Conservation (phyloP, 1,139 yeast species). For the Zygoascus hellenicus region DNA sequence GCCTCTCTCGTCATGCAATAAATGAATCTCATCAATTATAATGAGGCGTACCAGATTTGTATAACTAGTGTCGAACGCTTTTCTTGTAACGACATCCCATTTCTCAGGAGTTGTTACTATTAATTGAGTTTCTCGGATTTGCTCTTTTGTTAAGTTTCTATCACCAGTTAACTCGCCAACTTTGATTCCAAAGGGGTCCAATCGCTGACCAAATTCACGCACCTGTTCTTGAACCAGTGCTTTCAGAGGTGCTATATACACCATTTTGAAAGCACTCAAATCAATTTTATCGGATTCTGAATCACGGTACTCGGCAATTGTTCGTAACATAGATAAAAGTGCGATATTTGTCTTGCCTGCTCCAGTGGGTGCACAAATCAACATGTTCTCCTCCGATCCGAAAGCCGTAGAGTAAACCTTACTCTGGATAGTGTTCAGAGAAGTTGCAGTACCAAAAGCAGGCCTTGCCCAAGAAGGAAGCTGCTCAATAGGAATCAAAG, state of each 20-base stretch:
- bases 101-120: constrained; percentile 93
- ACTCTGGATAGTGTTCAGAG: constrained; percentile 80
- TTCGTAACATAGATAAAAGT: constrained; percentile 63
- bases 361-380: constrained; percentile 97
- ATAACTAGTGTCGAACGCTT: constrained; percentile 57
- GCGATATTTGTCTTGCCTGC: constrained; percentile 98
- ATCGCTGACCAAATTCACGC: constrained; percentile 70
- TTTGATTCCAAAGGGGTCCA: constrained; percentile 58
- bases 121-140: constrained; percentile 72
- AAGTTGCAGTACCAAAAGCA: constrained; percentile 57
- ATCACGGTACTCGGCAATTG: constrained; percentile 51
- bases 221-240: constrained; percentile 96
- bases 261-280: constrained; percentile 61
- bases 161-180: constrained; percentile 94
- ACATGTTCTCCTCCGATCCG: constrained; percentile 58
- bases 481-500: constrained; percentile 51
- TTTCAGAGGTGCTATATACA: constrained; percentile 89
- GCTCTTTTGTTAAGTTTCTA: constrained; percentile 67
- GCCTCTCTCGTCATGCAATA: constrained; percentile 91
- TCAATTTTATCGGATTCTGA: constrained; percentile 45
- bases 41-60: constrained; percentile 60
- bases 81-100: constrained; percentile 95
- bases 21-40: constrained; percentile 91
- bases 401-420: constrained; percentile 76
- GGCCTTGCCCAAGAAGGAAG: constrained; percentile 79